Conservation (phyloP, 495 filamentous ascomycete species). For the Trichoderma orchidacearum region DNA sequence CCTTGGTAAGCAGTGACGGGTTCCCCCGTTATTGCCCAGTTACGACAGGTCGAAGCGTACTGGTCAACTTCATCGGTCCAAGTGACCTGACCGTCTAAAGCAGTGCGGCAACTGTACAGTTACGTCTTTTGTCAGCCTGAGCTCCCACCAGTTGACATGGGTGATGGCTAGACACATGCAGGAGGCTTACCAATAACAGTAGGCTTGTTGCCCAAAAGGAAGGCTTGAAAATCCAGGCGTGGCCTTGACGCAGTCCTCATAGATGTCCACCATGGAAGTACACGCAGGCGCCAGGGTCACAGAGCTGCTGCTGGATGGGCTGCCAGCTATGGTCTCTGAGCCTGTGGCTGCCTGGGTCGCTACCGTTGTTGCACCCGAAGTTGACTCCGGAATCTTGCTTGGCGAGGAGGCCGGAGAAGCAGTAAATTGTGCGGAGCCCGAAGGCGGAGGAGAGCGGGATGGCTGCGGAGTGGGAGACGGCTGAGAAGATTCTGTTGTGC, state of each 20-base stretch:
- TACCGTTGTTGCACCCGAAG: background rate
- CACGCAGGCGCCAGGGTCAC: background rate
- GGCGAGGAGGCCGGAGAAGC: background rate
- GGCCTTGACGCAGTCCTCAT: background rate
- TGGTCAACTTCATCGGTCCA: background rate
- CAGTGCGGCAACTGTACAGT: background rate
- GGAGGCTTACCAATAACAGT: constrained; percentile 1
- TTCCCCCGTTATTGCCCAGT: background rate
- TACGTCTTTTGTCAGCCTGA: background rate
- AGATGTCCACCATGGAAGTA: background rate
- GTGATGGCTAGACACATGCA: background rate
- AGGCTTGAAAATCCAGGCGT: background rate
- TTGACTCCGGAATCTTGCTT: background rate
- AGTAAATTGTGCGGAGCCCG: background rate
- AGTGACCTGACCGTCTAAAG: background rate
- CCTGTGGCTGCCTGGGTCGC: background rate
- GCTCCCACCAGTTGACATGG: background rate
- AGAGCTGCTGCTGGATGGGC: no score
- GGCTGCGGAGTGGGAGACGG: background rate
- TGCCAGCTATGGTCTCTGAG: background rate
- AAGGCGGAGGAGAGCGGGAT: background rate
- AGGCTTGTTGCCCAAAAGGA: background rate
- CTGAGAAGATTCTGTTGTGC: background rate
- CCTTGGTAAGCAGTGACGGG: background rate
- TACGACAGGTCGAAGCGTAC: background rate